Percentiles rank a stretch among this genome's conserved stretches.
These are phyloP conservation scores for Dioscorea zingiberensis DNA, from an alignment of 106 monocot genomes.

Conservation along the genomic window DNA sequence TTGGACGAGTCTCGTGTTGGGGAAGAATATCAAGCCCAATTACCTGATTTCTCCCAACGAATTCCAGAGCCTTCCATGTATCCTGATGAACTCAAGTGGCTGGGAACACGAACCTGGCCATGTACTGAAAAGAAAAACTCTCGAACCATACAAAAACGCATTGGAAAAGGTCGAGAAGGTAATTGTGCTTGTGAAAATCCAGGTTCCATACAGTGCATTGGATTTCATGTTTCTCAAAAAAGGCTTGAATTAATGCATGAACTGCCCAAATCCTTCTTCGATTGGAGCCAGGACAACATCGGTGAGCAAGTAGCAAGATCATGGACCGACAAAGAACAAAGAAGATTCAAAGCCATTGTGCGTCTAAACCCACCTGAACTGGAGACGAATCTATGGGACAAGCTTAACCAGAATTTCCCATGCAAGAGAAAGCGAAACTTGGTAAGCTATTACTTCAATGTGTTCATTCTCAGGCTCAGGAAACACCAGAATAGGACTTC, in stretches of 20 bases:
- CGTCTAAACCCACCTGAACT: neutral
- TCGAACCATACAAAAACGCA: neutral
- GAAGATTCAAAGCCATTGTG: constrained; percentile 18
- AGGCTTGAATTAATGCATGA: constrained; percentile 18
- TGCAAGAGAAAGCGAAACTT: constrained; percentile 12
- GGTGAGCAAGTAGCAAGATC: constrained; percentile 36
- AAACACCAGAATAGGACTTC: constrained; percentile 19
- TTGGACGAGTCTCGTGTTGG: neutral
- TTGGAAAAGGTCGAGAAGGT: constrained; percentile 17
- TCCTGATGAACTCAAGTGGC: constrained; percentile 10
- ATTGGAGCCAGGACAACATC: constrained; percentile 20
- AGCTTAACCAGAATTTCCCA: constrained; percentile 9
- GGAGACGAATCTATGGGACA: constrained; percentile 19
- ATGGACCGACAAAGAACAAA: constrained; percentile 28
- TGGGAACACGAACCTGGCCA: constrained; percentile 22
- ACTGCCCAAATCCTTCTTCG: constrained; percentile 14
- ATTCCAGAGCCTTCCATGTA: neutral
- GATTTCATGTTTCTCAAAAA: constrained; percentile 29
- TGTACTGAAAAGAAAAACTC: neutral
- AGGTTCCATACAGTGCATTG: constrained; percentile 26
- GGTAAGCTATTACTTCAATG: constrained; percentile 38
- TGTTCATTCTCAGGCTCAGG: constrained; percentile 17
- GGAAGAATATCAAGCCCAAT: constrained; percentile 9
- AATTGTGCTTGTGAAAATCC: constrained; percentile 6
- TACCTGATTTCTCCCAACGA: constrained; percentile 9